phyloP scores from a whole-genome alignment of 495 filamentous ascomycete genomes.

The Penicillium maclennaniae region DNA sequence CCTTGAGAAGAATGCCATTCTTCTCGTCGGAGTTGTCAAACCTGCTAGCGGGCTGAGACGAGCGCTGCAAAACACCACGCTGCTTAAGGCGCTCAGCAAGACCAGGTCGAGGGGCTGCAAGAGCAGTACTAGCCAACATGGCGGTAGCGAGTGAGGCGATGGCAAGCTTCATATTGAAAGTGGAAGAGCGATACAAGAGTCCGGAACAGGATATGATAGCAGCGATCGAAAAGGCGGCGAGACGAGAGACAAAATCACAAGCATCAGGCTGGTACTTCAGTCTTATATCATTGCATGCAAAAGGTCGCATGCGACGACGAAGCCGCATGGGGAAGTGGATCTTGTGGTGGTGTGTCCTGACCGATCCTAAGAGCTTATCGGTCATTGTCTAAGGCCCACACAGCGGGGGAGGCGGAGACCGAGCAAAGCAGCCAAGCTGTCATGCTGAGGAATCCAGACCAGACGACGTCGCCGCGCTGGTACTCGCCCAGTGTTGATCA shows the following conservation, averaged over 20 bases:
- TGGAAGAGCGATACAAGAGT: no score
- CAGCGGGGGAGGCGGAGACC: background rate
- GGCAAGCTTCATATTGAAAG: slow-evolving; percentile 29
- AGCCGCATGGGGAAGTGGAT: slow-evolving; percentile 24
- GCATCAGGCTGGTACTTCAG: background rate
- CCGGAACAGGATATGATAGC: background rate
- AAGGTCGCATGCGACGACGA: slow-evolving; percentile 19
- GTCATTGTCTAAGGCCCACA: slow-evolving; percentile 5
- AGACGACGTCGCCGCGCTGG: slow-evolving; percentile 1
- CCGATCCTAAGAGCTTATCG: slow-evolving; percentile 4
- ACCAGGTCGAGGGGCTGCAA: slow-evolving; percentile 27
- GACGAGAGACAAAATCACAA: background rate
- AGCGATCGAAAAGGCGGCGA: background rate
- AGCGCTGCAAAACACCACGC: slow-evolving; percentile 24
- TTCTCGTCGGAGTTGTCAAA: slow-evolving; percentile 6
- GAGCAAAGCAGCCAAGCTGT: background rate
- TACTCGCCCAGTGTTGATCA: slow-evolving; percentile 9
- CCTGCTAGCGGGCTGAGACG: slow-evolving; percentile 20
- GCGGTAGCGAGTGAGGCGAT: slow-evolving; percentile 19
- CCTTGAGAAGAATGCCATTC: slow-evolving; percentile 17
- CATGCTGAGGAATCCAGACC: background rate
- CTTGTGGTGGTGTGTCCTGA: slow-evolving; percentile 4
- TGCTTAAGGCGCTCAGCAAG: slow-evolving; percentile 27
- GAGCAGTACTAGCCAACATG: slow-evolving; percentile 20
- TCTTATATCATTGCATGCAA: slow-evolving; percentile 12